Evolutionary conservation across 169 alveolate species (phyloP), one percentile per base, ranked within the genome.

Genomic region (Plasmodium reichenowi): DNA sequence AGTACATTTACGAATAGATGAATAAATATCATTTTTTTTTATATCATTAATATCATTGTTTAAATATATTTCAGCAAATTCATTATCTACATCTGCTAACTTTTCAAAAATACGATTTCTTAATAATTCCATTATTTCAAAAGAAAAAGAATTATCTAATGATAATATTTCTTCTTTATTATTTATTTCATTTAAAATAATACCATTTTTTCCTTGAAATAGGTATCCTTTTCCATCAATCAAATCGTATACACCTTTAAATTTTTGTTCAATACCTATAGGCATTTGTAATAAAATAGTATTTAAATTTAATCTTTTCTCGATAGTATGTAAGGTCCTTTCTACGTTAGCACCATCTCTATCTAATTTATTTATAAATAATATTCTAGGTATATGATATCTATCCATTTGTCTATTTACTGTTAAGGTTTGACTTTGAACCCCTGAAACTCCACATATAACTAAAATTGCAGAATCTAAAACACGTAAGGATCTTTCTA

Each of bases 341-440:
- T 92, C 94, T 7, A 98, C 98, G 74, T 97, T 98, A 1, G 99
- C 99, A 24, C 99, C 99, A 91, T 97, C 98, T 87, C 99, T 96
- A 80, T 98, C 99, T 78, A 98, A 94, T 94, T 98, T 98, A 91
- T 98, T 98, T 59, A 98, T 94, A 88, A 98, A 97, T 50, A 97
- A 92, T 32, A 97, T 90, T 75, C 99, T 95, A 1, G 99, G 99
- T 26, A 98, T 98, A 68, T 94, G 94, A 85, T 96, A 98, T 83
- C 99, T 93, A 85, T 95, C 95, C 99, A 98, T 98, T 94, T 98
- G 98, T 91, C 98, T 95, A 93, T 97, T 97, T 8, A 98, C 99
- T 32, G 99, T 98, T 62, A 98, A 95, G 3, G 99, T 98, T 93
- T 98, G 98, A 63, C 98, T 97, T 92, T 98, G 98, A 8, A 98